Conservation (phyloP, 2,329 filamentous ascomycete species). For the Didymella pinodella region DNA sequence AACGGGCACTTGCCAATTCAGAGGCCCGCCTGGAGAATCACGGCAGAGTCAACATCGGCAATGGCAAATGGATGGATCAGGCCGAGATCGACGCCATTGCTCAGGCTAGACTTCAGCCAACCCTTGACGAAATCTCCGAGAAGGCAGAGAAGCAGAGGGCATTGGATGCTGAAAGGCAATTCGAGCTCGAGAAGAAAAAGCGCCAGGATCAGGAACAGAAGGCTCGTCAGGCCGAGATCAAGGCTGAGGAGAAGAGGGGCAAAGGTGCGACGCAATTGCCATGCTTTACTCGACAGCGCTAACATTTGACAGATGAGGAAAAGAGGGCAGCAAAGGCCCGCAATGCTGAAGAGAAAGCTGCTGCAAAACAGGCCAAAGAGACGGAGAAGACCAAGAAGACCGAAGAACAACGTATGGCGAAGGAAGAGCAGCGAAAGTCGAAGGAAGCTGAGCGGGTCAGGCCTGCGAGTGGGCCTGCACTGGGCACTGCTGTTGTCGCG, state of each 20-base stretch:
- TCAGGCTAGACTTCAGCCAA: slow-evolving; percentile 77
- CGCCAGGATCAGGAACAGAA: slow-evolving; percentile 66
- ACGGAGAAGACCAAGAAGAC: slow-evolving; percentile 59
- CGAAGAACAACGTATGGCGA: slow-evolving; percentile 60
- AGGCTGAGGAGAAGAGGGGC: slow-evolving; percentile 56
- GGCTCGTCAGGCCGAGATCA: slow-evolving; percentile 56
- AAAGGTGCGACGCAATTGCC: slow-evolving; percentile 59
- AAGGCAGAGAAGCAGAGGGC: slow-evolving; percentile 77
- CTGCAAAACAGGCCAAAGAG: slow-evolving; percentile 49
- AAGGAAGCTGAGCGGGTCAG: slow-evolving; percentile 41
- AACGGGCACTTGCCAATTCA: slow-evolving; percentile 71
- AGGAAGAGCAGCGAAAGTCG: slow-evolving; percentile 64
- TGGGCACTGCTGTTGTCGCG: slow-evolving; percentile 19
- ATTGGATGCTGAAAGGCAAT: slow-evolving; percentile 66
- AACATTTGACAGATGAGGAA: slow-evolving; percentile 59
- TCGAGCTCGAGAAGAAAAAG: slow-evolving; percentile 71
- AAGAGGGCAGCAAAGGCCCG: slow-evolving; percentile 58
- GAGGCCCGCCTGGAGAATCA: slow-evolving; percentile 66
- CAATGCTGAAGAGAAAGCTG: slow-evolving; percentile 60
- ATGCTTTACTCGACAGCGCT: slow-evolving; percentile 12
- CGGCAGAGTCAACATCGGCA: slow-evolving; percentile 74
- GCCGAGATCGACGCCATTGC: slow-evolving; percentile 82
- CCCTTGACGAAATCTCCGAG: slow-evolving; percentile 83
- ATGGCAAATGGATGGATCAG: slow-evolving; percentile 80
- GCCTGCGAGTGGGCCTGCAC: slow-evolving; percentile 6